Evolutionary conservation across 2,329 filamentous ascomycete genomes (phyloP).

Genomic region (Botrytis fragariae): DNA sequence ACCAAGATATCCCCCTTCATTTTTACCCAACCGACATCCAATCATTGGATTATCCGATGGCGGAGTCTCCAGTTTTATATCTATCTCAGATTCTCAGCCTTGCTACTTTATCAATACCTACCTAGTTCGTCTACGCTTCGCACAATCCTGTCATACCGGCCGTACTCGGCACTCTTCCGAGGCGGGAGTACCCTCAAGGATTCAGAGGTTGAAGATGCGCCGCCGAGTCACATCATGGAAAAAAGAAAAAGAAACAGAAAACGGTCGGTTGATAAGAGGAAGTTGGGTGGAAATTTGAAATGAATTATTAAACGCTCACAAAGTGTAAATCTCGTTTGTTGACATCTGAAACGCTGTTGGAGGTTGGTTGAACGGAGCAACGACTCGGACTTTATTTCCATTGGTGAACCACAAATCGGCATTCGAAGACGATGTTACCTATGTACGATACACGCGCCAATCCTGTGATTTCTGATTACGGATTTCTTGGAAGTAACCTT

Average conservation of each 20-base stretch:
- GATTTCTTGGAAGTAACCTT: background rate
- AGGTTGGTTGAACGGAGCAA: slow-evolving; percentile 1
- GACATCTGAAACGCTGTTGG: background rate
- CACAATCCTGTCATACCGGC: background rate
- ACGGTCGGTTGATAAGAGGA: slow-evolving; percentile 4
- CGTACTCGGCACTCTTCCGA: slow-evolving; percentile 5
- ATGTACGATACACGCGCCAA: background rate
- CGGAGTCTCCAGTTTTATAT: slow-evolving; percentile 4
- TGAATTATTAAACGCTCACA: background rate
- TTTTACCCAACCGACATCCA: slow-evolving; percentile 7
- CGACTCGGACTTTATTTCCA: background rate
- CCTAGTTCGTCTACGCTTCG: background rate
- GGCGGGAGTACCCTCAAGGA: slow-evolving; percentile 7
- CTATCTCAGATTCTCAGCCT: slow-evolving; percentile 2
- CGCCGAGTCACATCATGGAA: background rate
- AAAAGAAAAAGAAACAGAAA: background rate
- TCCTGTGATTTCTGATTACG: slow-evolving; percentile 1
- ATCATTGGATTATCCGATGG: slow-evolving; percentile 15
- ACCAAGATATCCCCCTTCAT: background rate
- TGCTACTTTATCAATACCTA: slow-evolving; percentile 1
- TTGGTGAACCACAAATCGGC: slow-evolving; percentile 1
- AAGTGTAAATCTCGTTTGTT: slow-evolving; percentile 9
- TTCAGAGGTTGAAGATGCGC: background rate
- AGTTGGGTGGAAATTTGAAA: background rate
- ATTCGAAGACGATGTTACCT: background rate